phyloP scores from a whole-genome alignment of 495 filamentous ascomycete genomes.

The Penicillium coffeae region DNA sequence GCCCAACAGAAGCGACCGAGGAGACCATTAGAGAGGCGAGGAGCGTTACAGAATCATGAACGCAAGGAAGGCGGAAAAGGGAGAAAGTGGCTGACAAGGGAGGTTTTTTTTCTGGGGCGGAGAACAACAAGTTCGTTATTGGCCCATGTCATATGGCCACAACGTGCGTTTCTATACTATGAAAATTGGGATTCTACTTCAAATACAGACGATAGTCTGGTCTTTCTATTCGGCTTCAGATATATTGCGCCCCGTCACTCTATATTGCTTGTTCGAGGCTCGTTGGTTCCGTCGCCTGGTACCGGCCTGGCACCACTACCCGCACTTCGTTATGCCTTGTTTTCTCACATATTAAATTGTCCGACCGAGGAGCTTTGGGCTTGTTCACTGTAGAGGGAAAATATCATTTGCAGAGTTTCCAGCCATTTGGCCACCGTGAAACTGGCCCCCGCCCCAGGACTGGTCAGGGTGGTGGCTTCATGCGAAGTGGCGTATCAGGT shows the following conservation, averaged over 20 bases:
- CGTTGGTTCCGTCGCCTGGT: too few species aligned
- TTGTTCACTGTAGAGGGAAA: too few species aligned
- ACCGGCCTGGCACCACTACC: too few species aligned
- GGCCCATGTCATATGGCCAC: slow-evolving; percentile 20
- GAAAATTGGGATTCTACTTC: not conserved
- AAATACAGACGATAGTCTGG: not conserved
- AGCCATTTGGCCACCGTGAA: not conserved
- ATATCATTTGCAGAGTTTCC: too few species aligned
- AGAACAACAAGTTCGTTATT: slow-evolving; percentile 32
- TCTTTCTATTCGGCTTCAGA: not conserved
- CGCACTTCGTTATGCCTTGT: too few species aligned
- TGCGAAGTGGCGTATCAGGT: not conserved
- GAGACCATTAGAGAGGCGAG: slow-evolving; percentile 22
- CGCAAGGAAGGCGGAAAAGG: slow-evolving; percentile 22
- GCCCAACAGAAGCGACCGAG: slow-evolving; percentile 24
- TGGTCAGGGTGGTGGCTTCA: not conserved
- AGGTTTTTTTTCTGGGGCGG: slow-evolving; percentile 27
- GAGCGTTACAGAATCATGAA: slow-evolving; percentile 8
- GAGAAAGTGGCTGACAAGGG: slow-evolving; percentile 38
- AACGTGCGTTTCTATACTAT: not conserved
- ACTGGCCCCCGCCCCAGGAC: not conserved
- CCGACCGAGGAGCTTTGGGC: too few species aligned
- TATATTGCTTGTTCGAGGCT: too few species aligned
- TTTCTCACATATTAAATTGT: too few species aligned
- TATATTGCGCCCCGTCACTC: not conserved